Conservation (phyloP, 1,139 yeast genomes). For the Saccharomyces uvarum region DNA sequence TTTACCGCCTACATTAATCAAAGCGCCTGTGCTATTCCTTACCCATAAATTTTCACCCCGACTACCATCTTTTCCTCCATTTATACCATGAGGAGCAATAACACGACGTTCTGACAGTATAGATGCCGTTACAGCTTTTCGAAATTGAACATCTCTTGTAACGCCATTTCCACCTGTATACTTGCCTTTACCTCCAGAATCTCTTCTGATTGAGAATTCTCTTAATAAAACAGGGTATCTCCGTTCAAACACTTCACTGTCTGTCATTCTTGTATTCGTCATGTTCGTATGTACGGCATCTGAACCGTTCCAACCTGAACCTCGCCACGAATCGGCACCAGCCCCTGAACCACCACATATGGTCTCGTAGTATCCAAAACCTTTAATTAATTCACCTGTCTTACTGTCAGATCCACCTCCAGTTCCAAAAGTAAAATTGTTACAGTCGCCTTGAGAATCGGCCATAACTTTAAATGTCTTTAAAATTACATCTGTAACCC, state of each 20-base stretch:
- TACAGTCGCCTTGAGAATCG: slow-evolving; percentile 70
- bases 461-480: slow-evolving; percentile 73
- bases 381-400: slow-evolving; percentile 37
- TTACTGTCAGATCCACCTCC: slow-evolving; percentile 35
- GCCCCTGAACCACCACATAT: slow-evolving; percentile 71
- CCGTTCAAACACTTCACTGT: slow-evolving; percentile 58
- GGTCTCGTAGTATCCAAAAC: slow-evolving; percentile 68
- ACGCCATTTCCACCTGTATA: slow-evolving; percentile 58
- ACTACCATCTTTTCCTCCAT: slow-evolving; percentile 53
- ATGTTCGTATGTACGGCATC: slow-evolving; percentile 63
- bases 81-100: slow-evolving; percentile 51
- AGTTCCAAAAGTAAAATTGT: slow-evolving; percentile 63
- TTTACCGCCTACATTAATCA: slow-evolving; percentile 50
- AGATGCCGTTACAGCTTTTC: slow-evolving; percentile 48
- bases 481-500: slow-evolving; percentile 71
- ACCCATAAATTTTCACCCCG: slow-evolving; percentile 57
- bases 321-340: slow-evolving; percentile 49
- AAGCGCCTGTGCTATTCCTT: slow-evolving; percentile 28
- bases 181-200: slow-evolving; percentile 54
- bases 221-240: slow-evolving; percentile 57
- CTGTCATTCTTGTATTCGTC: slow-evolving; percentile 67
- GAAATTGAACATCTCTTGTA: slow-evolving; percentile 53
- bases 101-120: slow-evolving; percentile 57
- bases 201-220: slow-evolving; percentile 45
- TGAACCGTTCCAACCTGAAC: slow-evolving; percentile 53